A percentile compares a stretch with the other conserved stretches of the same genome.
phyloP scores from a whole-genome alignment of 257 asterid genomes.

The Verbena officinalis region DNA sequence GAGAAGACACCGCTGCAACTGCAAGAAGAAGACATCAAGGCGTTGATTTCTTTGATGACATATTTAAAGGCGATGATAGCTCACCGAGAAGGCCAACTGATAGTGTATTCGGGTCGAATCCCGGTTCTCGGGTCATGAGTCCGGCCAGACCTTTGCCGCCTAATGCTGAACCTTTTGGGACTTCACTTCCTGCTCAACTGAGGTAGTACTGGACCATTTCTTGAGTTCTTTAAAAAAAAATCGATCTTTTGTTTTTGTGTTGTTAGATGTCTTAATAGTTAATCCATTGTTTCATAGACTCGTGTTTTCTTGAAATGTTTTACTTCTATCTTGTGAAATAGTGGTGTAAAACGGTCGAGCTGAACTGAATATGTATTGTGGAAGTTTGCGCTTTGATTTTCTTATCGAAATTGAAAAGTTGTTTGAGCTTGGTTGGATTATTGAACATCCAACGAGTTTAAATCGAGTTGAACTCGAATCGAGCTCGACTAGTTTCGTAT shows the following conservation, averaged over 20 bases:
- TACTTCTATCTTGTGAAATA: background rate
- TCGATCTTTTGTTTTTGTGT: background rate
- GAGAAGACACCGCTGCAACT: slow-evolving; percentile 60
- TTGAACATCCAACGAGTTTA: too few relatives aligned
- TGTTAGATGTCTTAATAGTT: background rate
- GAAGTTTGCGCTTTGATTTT: too few relatives aligned
- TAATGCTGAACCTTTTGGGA: slow-evolving; percentile 45
- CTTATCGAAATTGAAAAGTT: too few relatives aligned
- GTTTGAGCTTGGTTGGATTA: too few relatives aligned
- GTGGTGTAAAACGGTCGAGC: too few relatives aligned
- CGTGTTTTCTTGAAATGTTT: background rate
- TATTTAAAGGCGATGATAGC: slow-evolving; percentile 58
- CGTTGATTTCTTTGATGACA: slow-evolving; percentile 73
- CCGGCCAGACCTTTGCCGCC: slow-evolving; percentile 59
- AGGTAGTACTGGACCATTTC: slow-evolving; percentile 41
- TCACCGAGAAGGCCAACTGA: slow-evolving; percentile 56
- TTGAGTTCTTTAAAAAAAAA: background rate
- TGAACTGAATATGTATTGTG: too few relatives aligned
- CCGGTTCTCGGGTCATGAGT: slow-evolving; percentile 59
- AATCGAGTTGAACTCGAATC: too few relatives aligned
- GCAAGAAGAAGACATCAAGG: slow-evolving; percentile 49
- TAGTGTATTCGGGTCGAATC: slow-evolving; percentile 39
- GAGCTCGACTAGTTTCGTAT: too few relatives aligned
- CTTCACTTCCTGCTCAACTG: slow-evolving; percentile 61
- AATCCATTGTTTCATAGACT: background rate